These are phyloP conservation scores for Pluteus cervinus DNA, from an alignment of 768 basidiomycete species.

Conservation along the genomic window DNA sequence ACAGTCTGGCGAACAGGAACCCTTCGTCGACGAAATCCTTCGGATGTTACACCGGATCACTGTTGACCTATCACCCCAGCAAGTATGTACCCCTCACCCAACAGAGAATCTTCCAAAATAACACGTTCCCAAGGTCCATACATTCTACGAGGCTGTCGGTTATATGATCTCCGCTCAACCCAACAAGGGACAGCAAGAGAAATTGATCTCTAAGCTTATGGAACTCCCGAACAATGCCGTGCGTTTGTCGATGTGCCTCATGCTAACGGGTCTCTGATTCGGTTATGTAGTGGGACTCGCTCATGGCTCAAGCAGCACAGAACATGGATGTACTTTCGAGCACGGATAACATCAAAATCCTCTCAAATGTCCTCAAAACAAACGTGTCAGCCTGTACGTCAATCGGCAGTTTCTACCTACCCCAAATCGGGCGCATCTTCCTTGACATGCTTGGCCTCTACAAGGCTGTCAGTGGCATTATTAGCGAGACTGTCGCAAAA, in stretches of 20 bases:
- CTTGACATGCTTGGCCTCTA: slow-evolving; percentile 97
- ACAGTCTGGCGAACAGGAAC: slow-evolving; percentile 94
- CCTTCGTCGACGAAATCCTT: slow-evolving; percentile 96
- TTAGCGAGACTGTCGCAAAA: slow-evolving; percentile 85
- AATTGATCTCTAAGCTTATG: slow-evolving; percentile 92
- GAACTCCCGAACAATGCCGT: slow-evolving; percentile 95
- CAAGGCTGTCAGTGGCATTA: slow-evolving; percentile 94
- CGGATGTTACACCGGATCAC: slow-evolving; percentile 90
- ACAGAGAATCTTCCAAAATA: slow-evolving; percentile 5
- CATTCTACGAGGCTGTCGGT: slow-evolving; percentile 98
- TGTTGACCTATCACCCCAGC: slow-evolving; percentile 88
- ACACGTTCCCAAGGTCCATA: slow-evolving; percentile 62
- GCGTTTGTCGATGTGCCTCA: slow-evolving; percentile 21
- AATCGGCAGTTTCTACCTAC: slow-evolving; percentile 94
- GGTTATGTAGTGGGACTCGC: slow-evolving; percentile 78
- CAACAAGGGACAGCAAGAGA: slow-evolving; percentile 95
- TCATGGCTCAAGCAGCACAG: slow-evolving; percentile 93
- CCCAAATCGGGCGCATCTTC: slow-evolving; percentile 95
- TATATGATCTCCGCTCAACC: slow-evolving; percentile 99
- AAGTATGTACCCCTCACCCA: slow-evolving; percentile 34
- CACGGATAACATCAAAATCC: slow-evolving; percentile 92
- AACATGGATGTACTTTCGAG: slow-evolving; percentile 89
- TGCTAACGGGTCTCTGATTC: slow-evolving; percentile 5
- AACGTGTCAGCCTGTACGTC: slow-evolving; percentile 97
- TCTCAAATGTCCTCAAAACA: slow-evolving; percentile 95